A percentile compares a stretch with the other conserved stretches of the same genome.
These are phyloP conservation scores for Cyamopsis tetragonoloba DNA, from an alignment of 306 rosid genomes.

Conservation along the genomic window DNA sequence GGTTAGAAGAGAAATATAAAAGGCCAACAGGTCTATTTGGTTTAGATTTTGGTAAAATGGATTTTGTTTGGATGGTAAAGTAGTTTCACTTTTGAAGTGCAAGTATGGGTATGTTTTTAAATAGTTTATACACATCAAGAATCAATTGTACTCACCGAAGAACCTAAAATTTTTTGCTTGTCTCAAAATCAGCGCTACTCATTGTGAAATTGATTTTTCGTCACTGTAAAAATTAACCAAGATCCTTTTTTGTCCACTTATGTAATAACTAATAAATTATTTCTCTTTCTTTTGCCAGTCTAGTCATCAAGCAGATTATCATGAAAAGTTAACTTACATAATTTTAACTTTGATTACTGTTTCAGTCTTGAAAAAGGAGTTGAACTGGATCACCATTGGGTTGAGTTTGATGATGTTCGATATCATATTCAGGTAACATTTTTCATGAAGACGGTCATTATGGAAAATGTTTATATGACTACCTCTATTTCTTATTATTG, in stretches of 20 bases:
- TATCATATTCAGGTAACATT: conserved; percentile 77
- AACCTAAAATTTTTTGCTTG: neutral
- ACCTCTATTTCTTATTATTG: neutral
- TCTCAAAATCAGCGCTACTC: neutral
- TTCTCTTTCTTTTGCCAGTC: neutral
- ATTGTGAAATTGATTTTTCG: neutral
- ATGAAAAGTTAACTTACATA: neutral
- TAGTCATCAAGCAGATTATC: neutral
- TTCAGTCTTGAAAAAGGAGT: conserved; percentile 78
- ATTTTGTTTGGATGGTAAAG: neutral
- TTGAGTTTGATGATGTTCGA: conserved; percentile 91
- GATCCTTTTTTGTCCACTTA: neutral
- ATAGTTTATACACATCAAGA: neutral
- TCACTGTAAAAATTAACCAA: neutral
- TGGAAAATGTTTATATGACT: neutral
- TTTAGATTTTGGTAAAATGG: neutral
- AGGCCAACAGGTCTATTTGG: neutral
- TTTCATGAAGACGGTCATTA: neutral
- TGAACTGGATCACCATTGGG: conserved; percentile 90
- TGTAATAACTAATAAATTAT: too few relatives aligned
- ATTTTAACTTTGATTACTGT: conserved; percentile 10
- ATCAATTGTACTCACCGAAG: neutral
- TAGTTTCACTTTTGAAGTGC: neutral
- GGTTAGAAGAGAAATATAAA: neutral
- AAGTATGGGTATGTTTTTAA: neutral